Base-by-base conservation (phyloP, 768 basidiomycete genomes). In the Amanita jacksonii region DNA sequence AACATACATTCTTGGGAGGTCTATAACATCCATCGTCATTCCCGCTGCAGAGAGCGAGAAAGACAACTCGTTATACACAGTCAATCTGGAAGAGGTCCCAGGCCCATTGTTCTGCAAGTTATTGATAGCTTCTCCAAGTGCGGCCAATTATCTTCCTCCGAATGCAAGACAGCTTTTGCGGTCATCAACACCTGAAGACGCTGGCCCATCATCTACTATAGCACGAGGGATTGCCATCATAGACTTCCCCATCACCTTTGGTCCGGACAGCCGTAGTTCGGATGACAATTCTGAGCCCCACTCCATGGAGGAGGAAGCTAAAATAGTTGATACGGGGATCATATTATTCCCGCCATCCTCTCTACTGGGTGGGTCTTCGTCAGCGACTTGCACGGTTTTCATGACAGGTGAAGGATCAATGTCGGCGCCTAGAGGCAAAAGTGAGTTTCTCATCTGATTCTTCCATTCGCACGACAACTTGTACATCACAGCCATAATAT, bases 261-360 rank as follows among this genome's bases (percentile, higher is more conserved):
- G 19, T 13, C 16, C 49, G 32, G 18, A 45, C 53, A 32, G 48
- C 30, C 31, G 28, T 19, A 47, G 9, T 18, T 33, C n/a, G 24
- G 44, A 19, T 16, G 51, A 19, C 16, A 41, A 34, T 28, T 28
- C 27, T 27, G 30, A 51, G 44, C 20, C 38, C 13, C 25, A 13
- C 19, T 12, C 27, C 12, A 34, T 28, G n/a, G 48, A 47, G 16
- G 41, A 43, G 4, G 52, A 50, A 16, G 48, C 60, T 12, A 62
- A 59, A 16, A 51, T 39, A 5, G 51, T 75, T 9, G 88, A 91
- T 55, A 81, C 84, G 12, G 74, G 70, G 2, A 57, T 90, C 10
- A 56, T 91, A 4, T 70, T 90, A 4, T 88, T 90, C 50, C 85
- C 89, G 0, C 90, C 89, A 1, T 66, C 64, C 1, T 73, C 77